Conservation (phyloP, 2,329 filamentous ascomycete species). For the Phoma herbarum region DNA sequence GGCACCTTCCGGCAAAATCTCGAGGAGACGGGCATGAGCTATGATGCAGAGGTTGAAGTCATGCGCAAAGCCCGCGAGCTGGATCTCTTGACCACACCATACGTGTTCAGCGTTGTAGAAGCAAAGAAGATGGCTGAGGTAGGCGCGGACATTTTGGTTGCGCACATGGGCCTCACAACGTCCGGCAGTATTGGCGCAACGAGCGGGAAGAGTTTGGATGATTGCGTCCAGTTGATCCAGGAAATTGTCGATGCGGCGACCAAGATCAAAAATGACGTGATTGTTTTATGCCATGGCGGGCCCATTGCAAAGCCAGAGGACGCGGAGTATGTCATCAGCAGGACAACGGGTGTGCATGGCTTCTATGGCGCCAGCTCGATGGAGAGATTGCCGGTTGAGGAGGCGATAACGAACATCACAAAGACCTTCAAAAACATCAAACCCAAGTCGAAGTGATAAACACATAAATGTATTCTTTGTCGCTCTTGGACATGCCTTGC, state of each 20-base stretch:
- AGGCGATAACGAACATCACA: conserved; percentile 68
- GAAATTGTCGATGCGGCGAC: conserved; percentile 69
- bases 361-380: conserved; percentile 77
- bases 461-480: neutral
- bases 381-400: conserved; percentile 73
- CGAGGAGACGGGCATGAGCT: conserved; percentile 77
- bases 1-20: conserved; percentile 72
- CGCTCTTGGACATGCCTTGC: neutral
- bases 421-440: conserved; percentile 61
- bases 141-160: conserved; percentile 73
- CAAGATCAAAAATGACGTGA: conserved; percentile 64
- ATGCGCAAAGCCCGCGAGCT: conserved; percentile 66
- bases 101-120: conserved; percentile 72
- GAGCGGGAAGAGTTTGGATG: conserved; percentile 68
- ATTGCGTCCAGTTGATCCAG: conserved; percentile 70
- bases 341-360: conserved; percentile 71
- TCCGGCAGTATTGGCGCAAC: conserved; percentile 71
- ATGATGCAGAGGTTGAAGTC: conserved; percentile 72
- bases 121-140: conserved; percentile 69
- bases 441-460: neutral
- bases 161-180: conserved; percentile 74
- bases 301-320: conserved; percentile 72
- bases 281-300: conserved; percentile 75
- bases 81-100: conserved; percentile 73
- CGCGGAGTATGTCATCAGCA: conserved; percentile 68